A percentile compares a stretch with the other conserved stretches of the same genome.
These are phyloP conservation scores for Curvularia verruculosa DNA, from an alignment of 2,329 filamentous ascomycete genomes.

Conservation along the genomic window DNA sequence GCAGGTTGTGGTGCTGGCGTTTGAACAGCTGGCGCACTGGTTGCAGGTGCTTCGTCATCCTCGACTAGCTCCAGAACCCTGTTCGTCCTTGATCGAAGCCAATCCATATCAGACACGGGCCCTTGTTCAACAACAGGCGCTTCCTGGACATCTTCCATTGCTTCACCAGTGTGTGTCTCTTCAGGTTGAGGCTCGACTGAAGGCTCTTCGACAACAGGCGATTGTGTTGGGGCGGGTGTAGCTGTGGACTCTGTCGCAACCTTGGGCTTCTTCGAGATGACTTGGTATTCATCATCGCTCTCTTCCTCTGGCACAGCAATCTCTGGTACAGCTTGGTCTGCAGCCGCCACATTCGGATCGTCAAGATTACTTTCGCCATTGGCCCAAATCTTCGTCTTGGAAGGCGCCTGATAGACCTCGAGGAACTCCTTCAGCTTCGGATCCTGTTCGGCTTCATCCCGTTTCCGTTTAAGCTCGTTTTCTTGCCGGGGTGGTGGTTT, in stretches of 20 bases:
- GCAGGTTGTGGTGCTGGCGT: slow-evolving; percentile 11
- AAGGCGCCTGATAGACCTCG: slow-evolving; percentile 75
- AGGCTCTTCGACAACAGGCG: slow-evolving; percentile 1
- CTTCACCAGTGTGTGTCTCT: slow-evolving; percentile 23
- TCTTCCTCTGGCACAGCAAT: slow-evolving; percentile 53
- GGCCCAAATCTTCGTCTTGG: slow-evolving; percentile 68
- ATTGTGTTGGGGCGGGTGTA: slow-evolving; percentile 11
- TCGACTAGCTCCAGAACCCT: slow-evolving; percentile 84
- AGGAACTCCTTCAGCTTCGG: slow-evolving; percentile 87
- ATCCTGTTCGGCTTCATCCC: slow-evolving; percentile 64
- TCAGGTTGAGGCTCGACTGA: neutral
- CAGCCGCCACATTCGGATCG: slow-evolving; percentile 18
- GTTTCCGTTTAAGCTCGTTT: slow-evolving; percentile 69
- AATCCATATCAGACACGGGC: slow-evolving; percentile 78
- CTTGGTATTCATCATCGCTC: slow-evolving; percentile 78
- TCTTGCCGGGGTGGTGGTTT: slow-evolving; percentile 32
- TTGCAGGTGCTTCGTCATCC: slow-evolving; percentile 64
- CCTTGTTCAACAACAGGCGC: slow-evolving; percentile 38
- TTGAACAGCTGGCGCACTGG: neutral
- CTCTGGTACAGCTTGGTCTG: slow-evolving; percentile 26
- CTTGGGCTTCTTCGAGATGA: slow-evolving; percentile 58
- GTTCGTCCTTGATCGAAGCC: slow-evolving; percentile 88
- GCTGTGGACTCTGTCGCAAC: slow-evolving; percentile 14
- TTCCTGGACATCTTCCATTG: slow-evolving; percentile 23
- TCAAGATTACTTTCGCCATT: slow-evolving; percentile 55